These are phyloP conservation scores for Lachancea fermentati DNA, from an alignment of 805 yeast species.

Conservation along the genomic window DNA sequence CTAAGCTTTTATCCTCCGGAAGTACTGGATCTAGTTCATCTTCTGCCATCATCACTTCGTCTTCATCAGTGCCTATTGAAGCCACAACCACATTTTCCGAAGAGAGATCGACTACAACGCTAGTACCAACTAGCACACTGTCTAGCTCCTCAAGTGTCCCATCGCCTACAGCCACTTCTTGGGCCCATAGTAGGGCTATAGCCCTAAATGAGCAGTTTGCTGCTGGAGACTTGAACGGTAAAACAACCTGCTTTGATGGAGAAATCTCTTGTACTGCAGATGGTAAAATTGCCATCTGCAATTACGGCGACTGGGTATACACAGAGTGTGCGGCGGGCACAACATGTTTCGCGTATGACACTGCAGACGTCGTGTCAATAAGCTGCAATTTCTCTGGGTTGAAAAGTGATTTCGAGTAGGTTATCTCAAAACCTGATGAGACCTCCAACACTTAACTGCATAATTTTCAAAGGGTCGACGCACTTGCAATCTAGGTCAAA, in stretches of 20 bases:
- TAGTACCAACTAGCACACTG: conserved; percentile 9
- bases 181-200: conserved; percentile 39
- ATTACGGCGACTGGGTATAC: conserved; percentile 51
- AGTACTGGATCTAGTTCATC: conserved; percentile 1
- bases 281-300: conserved; percentile 53
- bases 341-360: conserved; percentile 49
- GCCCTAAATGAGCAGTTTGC: conserved; percentile 42
- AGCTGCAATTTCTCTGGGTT: conserved; percentile 43
- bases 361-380: conserved; percentile 38
- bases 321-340: conserved; percentile 59
- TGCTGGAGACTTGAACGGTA: conserved; percentile 39
- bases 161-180: conserved; percentile 19
- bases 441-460: too few relatives aligned
- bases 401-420: conserved; percentile 32
- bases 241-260: conserved; percentile 44
- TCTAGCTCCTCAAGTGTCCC: conserved; percentile 10
- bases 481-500: too few relatives aligned
- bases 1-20: too few relatives aligned
- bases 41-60: not conserved
- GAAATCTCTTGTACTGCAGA: conserved; percentile 44
- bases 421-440: not conserved
- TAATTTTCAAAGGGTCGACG: too few relatives aligned
- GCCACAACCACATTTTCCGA: conserved; percentile 2
- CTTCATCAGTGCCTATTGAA: not conserved
- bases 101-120: conserved; percentile 10